Evolutionary conservation across 192 early-diverging fungal genomes (phyloP), one percentile per base, ranked within the genome.

Genomic region (Umbelopsis vinacea): DNA sequence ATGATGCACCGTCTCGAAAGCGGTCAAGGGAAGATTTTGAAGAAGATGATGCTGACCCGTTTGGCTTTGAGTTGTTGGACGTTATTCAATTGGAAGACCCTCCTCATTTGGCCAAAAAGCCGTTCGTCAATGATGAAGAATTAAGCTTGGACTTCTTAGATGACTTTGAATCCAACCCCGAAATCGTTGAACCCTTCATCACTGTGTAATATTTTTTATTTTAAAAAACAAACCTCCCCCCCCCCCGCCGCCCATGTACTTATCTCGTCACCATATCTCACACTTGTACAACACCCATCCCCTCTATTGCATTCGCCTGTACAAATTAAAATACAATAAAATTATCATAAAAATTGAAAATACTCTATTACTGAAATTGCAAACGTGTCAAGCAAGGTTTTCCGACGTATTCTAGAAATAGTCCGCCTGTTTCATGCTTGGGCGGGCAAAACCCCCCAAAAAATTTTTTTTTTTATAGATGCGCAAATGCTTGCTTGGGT

Each of bases 21-120:
- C 57, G 57, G 3, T 63, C 57, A 63, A 63, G 57, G 19, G 57
- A 63, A 3, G 57, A 37, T 29, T 63, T 29, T 63, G 57, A 63
- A 35, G 12, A 63, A 9, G 57, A 63, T 0, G 57, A 63, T 37
- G 26, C 23, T 0, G 57, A 63, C 15, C 57, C 57, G 0, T 63
- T 63, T 19, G 57, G 57, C 57, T 63, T 63, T 37, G 57, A 63
- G 15, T 37, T 63, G 3, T 63, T 63, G 33, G 57, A 63, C 17
- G 57, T 63, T 2, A 33, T 63, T 14, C 57, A 63, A 63, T 37
- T 63, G 57, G 57, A 63, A 63, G 57, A 63, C n/a, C 12, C 57
- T 17, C 24, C 57, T 14, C 57, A 22, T 37, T 17, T 63, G 7
- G 57, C 57, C 10, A 63, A 63, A 15, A 63, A 63, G 57, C 57